A percentile compares a stretch with the other conserved stretches of the same genome.
Conservation (phyloP, 306 rosid species). For the Urtica urens region DNA sequence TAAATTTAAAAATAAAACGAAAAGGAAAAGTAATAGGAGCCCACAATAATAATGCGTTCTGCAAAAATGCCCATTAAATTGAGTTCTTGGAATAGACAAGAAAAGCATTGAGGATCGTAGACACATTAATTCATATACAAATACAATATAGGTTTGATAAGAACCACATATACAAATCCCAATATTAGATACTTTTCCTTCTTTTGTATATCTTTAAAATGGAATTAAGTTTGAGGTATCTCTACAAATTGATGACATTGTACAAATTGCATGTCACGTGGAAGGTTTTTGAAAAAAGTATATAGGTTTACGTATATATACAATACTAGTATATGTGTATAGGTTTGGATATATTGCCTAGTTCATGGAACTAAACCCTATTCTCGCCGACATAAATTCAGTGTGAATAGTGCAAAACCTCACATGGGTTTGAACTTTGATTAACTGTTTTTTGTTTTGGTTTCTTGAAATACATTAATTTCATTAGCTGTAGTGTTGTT, state of each 20-base stretch:
- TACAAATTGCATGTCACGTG: slow-evolving; percentile 11
- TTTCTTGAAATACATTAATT: no score
- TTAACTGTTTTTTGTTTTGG: slow-evolving; percentile 8
- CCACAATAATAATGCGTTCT: neutral
- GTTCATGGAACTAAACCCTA: neutral
- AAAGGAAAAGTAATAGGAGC: neutral
- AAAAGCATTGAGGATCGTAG: neutral
- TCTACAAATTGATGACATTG: neutral
- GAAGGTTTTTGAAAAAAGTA: neutral
- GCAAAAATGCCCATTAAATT: neutral
- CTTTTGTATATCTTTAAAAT: no score
- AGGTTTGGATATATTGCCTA: neutral
- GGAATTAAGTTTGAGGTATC: neutral
- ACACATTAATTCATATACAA: no score
- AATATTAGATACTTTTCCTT: no score
- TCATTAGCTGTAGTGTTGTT: no score
- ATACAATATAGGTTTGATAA: neutral
- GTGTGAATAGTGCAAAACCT: neutral
- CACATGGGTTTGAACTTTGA: slow-evolving; percentile 4
- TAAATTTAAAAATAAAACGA: neutral
- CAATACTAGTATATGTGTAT: no score
- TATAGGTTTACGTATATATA: neutral
- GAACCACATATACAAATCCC: neutral
- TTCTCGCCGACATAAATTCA: slow-evolving; percentile 2
- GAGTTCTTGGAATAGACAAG: slow-evolving; percentile 1